Percentiles rank a stretch among this genome's conserved stretches.
Conservation (phyloP, 177 flowering plant genomes). For the Tripterygium wilfordii region DNA sequence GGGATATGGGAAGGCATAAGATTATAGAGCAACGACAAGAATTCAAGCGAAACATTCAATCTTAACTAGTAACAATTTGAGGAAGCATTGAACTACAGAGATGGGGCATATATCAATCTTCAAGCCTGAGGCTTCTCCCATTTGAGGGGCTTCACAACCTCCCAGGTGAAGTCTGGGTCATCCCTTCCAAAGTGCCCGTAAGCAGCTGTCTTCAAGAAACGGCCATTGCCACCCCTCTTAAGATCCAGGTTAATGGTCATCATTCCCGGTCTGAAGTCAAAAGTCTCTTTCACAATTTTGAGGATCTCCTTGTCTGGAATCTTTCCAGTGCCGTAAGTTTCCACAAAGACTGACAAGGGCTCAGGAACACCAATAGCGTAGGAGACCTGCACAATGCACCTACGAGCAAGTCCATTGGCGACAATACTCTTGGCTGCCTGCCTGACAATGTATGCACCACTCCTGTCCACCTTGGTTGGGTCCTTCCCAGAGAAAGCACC, state of each 20-base stretch:
- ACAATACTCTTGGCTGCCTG: no score
- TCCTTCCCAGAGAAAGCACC: no score
- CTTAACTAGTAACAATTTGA: not conserved
- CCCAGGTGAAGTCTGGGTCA: slow-evolving; percentile 82
- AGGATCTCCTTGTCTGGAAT: slow-evolving; percentile 71
- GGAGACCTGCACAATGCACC: slow-evolving; percentile 71
- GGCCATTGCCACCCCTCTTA: slow-evolving; percentile 66
- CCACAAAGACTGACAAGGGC: slow-evolving; percentile 66
- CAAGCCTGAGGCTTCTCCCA: slow-evolving; percentile 50
- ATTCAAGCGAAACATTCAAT: slow-evolving; percentile 10
- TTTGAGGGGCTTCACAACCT: slow-evolving; percentile 73
- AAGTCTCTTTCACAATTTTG: no score
- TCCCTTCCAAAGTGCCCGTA: no score
- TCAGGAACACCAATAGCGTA: slow-evolving; percentile 82
- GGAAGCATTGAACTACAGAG: not conserved
- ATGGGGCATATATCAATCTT: not conserved
- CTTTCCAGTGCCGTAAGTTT: slow-evolving; percentile 57
- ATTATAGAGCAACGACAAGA: slow-evolving; percentile 7
- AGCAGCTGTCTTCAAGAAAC: no score
- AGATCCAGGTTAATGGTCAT: slow-evolving; percentile 70
- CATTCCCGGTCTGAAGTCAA: no score
- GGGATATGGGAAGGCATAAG: no score
- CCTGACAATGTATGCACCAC: no score
- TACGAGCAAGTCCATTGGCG: slow-evolving; percentile 54
- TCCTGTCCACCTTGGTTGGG: no score